Evolutionary conservation across 371 early-diverging fungal species (phyloP), one percentile per base, ranked within the genome.

Genomic region (Mortierella sp.): DNA sequence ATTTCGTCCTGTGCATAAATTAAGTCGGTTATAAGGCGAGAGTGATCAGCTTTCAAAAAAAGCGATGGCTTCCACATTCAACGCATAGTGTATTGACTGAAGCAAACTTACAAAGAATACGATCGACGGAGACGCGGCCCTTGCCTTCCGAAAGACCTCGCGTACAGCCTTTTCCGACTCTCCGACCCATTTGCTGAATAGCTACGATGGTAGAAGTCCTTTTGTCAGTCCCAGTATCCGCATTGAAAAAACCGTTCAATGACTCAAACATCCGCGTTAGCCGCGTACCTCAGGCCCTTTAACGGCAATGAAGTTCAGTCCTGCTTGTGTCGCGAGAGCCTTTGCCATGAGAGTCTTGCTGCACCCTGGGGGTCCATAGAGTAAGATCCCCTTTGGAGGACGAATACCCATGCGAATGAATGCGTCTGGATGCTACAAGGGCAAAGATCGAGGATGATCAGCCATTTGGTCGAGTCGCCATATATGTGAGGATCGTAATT

Each of bases 291-390:
- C 98, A 2, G 99, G 98, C 0, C 98, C 99, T 59, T 98, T 97
- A 13, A 99, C 95, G 1, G 98, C 97, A 59, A 98, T 89, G 80
- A 99, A 99, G 78, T 98, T 97, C n/a, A 98, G 82, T 0, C 95
- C 95, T 1, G 95, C 91, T 79, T 98, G 98, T 0, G 98, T 98
- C 0, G 99, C 98, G 14, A 98, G 82, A 1, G 99, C 98, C 80
- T 98, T 98, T 16, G 99, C 99, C 88, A 97, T 91, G 43, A 98
- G 83, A 0, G 99, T 99, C 79, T 99, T 99, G 81, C 94, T 93
- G 82, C 98, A 98, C 23, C 98, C 99, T 4, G 99, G 98, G 4
- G 99, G 99, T 2, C 99, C 99, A 72, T 98, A 99, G 16, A 99
- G 79, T 19, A 99, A 80, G 43, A 98, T 89, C 1, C 99, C 99